Evolutionary conservation across 164 flowering plant species (phyloP), one percentile per base, ranked within the genome.

Genomic region (Aristolochia californica): DNA sequence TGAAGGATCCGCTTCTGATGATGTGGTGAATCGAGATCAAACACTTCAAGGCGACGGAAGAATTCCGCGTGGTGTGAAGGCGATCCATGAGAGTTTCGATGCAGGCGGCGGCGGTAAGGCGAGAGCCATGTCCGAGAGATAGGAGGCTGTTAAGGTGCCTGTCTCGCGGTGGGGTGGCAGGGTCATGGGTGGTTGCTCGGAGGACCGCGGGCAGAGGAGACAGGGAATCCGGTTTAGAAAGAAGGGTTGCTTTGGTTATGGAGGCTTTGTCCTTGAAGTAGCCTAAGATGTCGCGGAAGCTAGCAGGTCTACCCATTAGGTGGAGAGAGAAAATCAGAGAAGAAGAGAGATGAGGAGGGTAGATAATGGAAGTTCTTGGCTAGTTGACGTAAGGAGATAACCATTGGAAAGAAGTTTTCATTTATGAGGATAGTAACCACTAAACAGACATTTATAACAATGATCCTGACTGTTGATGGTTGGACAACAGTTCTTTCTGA

Each of bases 151-250:
- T 45, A 63, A 91, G 20, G 67, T 75, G 81, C 48, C 74, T 72
- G 22, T 66, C 72, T 11, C 34, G 45, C 0, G 93, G 87, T 1
- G 77, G 56, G 4, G 38, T 18, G 0, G 76, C 47, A 5, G 76
- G 60, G n/a, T 68, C 54, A 70, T 85, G 95, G n/a, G 83, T 71
- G 59, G 97, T 90, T 82, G 86, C 81, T 17, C 82, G 74, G 53
- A 85, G 64, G 68, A 88, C 68, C 16, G 93, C 75, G 13, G 72
- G 66, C 55, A 59, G 72, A 13, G 74, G 59, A 15, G 84, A 60
- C 13, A 68, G 52, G 2, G 49, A 55, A 60, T 57, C 53, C 23
- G 81, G 68, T 8, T 66, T 64, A 57, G 78, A 74, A 58, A 78
- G 61, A 18, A 85, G 30, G n/a, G 75, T 72, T 20, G 91, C 91